Percentiles rank a stretch among this genome's conserved stretches.
phyloP scores from a whole-genome alignment of 2,329 filamentous ascomycete genomes.

The Colletotrichum cereale region DNA sequence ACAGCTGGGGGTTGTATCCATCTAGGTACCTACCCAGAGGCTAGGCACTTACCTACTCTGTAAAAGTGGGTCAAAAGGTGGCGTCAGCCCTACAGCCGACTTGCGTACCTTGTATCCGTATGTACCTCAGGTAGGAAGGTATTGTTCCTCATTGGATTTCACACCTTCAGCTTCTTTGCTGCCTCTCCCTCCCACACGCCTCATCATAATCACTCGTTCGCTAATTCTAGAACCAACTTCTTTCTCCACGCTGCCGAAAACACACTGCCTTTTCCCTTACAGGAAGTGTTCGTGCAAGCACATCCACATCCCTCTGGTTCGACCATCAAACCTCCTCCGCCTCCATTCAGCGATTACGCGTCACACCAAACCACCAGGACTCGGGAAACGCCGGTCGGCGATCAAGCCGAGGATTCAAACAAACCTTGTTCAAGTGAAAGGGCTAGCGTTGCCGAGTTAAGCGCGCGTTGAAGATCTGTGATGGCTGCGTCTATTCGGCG shows the following conservation, averaged over 20 bases:
- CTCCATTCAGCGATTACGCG: background rate
- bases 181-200: background rate
- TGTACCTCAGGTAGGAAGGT: too few species aligned
- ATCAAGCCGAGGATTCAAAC: background rate
- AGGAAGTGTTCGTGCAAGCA: background rate
- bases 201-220: background rate
- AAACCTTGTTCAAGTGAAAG: background rate
- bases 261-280: background rate
- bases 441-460: background rate
- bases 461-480: background rate
- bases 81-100: constrained; percentile 11
- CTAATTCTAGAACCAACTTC: background rate
- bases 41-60: too few species aligned
- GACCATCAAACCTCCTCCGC: background rate
- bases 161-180: background rate
- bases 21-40: background rate
- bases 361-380: background rate
- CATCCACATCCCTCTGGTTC: background rate
- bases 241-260: background rate
- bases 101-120: background rate
- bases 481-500: background rate
- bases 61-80: background rate
- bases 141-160: too few species aligned
- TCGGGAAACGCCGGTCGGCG: background rate
- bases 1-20: background rate